Base-by-base conservation (phyloP, 805 yeast species). In the Candida berthetii region DNA sequence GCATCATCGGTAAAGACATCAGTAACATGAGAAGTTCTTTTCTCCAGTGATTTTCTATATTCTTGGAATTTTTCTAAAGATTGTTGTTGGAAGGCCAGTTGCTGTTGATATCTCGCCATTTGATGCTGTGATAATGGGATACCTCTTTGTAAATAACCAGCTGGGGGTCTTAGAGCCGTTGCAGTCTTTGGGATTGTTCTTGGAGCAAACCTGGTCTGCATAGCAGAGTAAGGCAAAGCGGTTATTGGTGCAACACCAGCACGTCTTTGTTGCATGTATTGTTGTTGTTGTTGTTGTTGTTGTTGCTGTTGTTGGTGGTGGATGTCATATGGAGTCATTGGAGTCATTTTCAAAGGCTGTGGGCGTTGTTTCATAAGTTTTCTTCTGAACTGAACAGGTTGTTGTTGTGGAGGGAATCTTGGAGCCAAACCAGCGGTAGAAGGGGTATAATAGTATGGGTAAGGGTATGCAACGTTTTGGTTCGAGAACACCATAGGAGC, bases 1-100 rank as follows among this genome's bases (percentile, higher is more conserved):
- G 62, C 61, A 44, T 71, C 75, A 3, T 72, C 73, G 41, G 64
- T 65, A 48, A 71, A 75, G 3, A 75, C 76, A 50, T 75, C 80
- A 4, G 74, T 66, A 2, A 72, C 77, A 36, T 66, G 62, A 10
- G 35, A 33, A 41, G 48, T 9, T 42, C 49, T 25, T 45, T 47
- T 37, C 43, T 46, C 2, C 7, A 34, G 16, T 7, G 52, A 46
- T n/a, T 51, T 50, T 27, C 49, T 50, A 18, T 51, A 55, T 22
- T 48, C 47, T 29, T 50, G 50, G 36, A 55, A 53, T 35, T 53
- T 55, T 14, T 53, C 48, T 56, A 57, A 50, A 29, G 53, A 56
- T 15, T 49, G 53, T 25, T 55, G 57, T 20, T 55, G 57, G 34
- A 44, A 49, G 4, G 52, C 51, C 17, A 50, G 14, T 28, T 54